Conservation (phyloP, 2,329 filamentous ascomycete genomes). For the Aspergillus texensis region DNA sequence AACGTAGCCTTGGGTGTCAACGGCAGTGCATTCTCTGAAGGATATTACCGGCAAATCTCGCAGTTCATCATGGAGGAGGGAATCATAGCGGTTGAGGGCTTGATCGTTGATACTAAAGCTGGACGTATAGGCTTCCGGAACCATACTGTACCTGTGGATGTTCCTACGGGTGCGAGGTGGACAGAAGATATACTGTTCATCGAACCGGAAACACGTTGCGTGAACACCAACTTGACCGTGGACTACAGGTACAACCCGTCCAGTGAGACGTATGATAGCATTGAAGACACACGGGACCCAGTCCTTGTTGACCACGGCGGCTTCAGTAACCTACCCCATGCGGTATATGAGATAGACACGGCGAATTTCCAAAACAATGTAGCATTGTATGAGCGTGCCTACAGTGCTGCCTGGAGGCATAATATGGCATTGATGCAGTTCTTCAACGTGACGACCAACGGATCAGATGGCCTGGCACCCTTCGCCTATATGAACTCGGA, state of each 20-base stretch:
- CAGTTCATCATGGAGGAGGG: background rate
- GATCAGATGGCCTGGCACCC: background rate
- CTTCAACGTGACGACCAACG: background rate
- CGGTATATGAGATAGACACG: background rate
- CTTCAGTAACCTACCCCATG: background rate
- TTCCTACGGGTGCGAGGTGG: background rate
- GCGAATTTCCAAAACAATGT: background rate
- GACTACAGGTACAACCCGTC: background rate
- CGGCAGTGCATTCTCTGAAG: background rate
- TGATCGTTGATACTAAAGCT: background rate
- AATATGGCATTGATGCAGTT: background rate
- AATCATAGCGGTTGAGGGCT: background rate
- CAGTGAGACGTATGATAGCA: background rate
- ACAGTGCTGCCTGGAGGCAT: background rate
- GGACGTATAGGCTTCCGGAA: conserved; percentile 3
- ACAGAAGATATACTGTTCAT: conserved; percentile 4
- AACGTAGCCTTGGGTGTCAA: too few species aligned
- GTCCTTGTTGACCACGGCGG: background rate
- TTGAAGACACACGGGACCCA: background rate
- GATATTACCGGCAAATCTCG: background rate
- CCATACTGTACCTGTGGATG: background rate
- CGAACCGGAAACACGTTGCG: background rate
- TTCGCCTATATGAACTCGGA: background rate
- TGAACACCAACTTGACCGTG: background rate
- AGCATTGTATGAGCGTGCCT: background rate